Conservation (phyloP, 768 basidiomycete species). For the Lentinus tigrinus region DNA sequence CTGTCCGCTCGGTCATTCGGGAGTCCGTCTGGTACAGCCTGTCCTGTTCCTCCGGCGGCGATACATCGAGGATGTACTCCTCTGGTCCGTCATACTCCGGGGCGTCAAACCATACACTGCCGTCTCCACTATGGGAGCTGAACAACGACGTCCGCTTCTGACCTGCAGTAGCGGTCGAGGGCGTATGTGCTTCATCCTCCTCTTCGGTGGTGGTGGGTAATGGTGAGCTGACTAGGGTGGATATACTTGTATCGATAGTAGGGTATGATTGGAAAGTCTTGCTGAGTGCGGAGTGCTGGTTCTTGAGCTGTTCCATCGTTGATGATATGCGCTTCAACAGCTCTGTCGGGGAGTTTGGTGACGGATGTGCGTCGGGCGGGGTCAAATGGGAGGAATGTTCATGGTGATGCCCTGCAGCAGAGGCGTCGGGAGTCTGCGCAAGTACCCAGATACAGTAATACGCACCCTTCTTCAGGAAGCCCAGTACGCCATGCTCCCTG, state of each 20-base stretch:
- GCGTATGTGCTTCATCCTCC: slow-evolving; percentile 31
- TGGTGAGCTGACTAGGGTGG: slow-evolving; percentile 29
- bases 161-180: slow-evolving; percentile 15
- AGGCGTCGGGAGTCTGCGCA: not conserved
- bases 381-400: slow-evolving; percentile 9
- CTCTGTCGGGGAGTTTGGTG: slow-evolving; percentile 15
- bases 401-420: slow-evolving; percentile 10
- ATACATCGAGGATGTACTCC: slow-evolving; percentile 58
- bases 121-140: slow-evolving; percentile 26
- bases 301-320: slow-evolving; percentile 53
- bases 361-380: slow-evolving; percentile 5
- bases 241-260: slow-evolving; percentile 23
- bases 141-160: slow-evolving; percentile 23
- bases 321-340: slow-evolving; percentile 43
- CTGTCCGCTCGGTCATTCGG: slow-evolving; percentile 8
- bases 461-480: slow-evolving; percentile 52
- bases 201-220: slow-evolving; percentile 51
- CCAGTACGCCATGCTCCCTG: slow-evolving; percentile 44
- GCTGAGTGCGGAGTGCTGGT: slow-evolving; percentile 54
- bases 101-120: slow-evolving; percentile 79
- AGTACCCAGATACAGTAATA: not conserved
- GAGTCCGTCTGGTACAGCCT: slow-evolving; percentile 23
- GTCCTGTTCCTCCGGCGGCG: slow-evolving; percentile 29
- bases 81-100: slow-evolving; percentile 62
- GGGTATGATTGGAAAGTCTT: slow-evolving; percentile 26